Base-by-base conservation (phyloP, 305 asterid genomes). In the Nicotiana rustica region DNA sequence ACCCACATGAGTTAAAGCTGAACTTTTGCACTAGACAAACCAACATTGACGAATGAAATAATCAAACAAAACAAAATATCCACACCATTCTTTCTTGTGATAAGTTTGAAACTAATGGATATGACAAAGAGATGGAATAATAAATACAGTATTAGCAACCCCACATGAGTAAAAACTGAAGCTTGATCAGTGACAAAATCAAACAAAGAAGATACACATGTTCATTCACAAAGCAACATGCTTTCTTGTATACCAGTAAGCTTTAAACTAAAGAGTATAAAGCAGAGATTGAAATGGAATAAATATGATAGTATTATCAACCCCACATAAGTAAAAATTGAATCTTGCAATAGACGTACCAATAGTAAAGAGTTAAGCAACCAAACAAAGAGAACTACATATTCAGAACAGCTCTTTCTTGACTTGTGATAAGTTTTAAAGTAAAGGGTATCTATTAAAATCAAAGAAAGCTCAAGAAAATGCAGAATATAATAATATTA, bases 101-200 rank as follows among this genome's bases (percentile, higher is more conserved):
- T 5, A 29, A 49, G 47, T 49, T 49, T 52, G 52, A 75, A 71
- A 3, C 15, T 12, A 75, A 75, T 49, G 79, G 79, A 41, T 52
- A 18, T 49, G 3, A 41, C 49, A 41, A 41, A 41, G 3, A 52
- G 1, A 52, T 10, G 59, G 59, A 49, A 52, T 52, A 52, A 52
- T 52, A 52, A 52, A 52, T 6, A 52, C 5, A 12, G n/a, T 5
- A 59, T n/a, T n/a, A 59, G 6, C 64, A 17, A 25, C 36, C 36
- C 9, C 64, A 57, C 10, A 17, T n/a, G 64, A 57, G 10, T n/a
- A 57, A 57, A 57, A 57, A 57, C 21, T 57, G n/a, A n/a, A 57
- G 12, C 64, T 15, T 57, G 64, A 10, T 55, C 0, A 55, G 13
- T 4, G 49, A 41, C 3, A 1, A 14, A 55, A 55, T 17, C 7